phyloP scores from a whole-genome alignment of 2,329 filamentous ascomycete species.

The Epichloe gansuensis region DNA sequence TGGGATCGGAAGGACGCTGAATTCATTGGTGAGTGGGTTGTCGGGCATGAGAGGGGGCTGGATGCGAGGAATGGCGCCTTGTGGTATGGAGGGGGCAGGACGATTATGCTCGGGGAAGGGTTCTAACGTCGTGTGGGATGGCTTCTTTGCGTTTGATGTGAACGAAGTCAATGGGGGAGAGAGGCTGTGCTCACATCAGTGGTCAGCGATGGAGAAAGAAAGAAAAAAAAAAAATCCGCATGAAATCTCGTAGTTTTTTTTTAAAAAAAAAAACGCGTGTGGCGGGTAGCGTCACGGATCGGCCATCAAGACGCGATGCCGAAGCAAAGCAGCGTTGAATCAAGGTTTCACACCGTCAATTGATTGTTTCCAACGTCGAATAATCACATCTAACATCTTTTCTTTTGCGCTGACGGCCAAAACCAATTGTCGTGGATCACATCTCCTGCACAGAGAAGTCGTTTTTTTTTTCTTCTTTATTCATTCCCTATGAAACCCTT shows the following conservation, averaged over 20 bases:
- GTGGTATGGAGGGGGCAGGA: slow-evolving; percentile 80
- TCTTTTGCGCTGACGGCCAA: background rate
- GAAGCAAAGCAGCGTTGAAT: too few relatives aligned
- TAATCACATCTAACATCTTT: too few relatives aligned
- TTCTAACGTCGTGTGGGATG: slow-evolving; percentile 28
- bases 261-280: too few relatives aligned
- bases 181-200: too few relatives aligned
- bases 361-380: background rate
- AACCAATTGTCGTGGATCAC: background rate
- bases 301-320: too few relatives aligned
- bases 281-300: too few relatives aligned
- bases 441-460: slow-evolving; percentile 8
- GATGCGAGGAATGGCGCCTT: slow-evolving; percentile 61
- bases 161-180: background rate
- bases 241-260: too few relatives aligned
- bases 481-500: slow-evolving; percentile 31
- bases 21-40: slow-evolving; percentile 60
- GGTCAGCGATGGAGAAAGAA: too few relatives aligned
- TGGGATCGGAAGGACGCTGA: slow-evolving; percentile 44
- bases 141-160: background rate
- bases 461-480: slow-evolving; percentile 17
- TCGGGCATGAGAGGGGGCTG: slow-evolving; percentile 75
- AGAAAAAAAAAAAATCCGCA: too few relatives aligned
- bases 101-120: slow-evolving; percentile 49
- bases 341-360: too few relatives aligned